Conservation (phyloP, 2,329 filamentous ascomycete species). For the Exophiala lecanii-corni region DNA sequence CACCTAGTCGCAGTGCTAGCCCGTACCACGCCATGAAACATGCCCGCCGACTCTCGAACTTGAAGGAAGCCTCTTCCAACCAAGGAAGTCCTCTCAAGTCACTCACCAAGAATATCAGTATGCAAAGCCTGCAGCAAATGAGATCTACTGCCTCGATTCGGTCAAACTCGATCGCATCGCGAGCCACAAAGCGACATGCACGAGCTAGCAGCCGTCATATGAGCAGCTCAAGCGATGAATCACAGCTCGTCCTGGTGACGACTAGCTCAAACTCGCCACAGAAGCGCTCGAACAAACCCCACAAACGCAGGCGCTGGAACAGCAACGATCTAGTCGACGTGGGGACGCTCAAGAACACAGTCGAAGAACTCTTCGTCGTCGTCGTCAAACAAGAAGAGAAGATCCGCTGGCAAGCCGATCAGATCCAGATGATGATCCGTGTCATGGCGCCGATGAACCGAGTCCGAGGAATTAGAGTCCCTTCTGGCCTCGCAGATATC, state of each 20-base stretch:
- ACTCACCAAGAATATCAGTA: neutral
- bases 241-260: neutral
- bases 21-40: slow-evolving; percentile 3
- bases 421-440: slow-evolving; percentile 20
- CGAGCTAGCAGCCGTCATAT: slow-evolving; percentile 4
- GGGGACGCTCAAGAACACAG: slow-evolving; percentile 13
- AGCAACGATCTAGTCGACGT: slow-evolving; percentile 18
- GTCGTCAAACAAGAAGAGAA: slow-evolving; percentile 20
- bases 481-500: slow-evolving; percentile 4
- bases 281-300: slow-evolving; percentile 1
- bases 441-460: slow-evolving; percentile 18
- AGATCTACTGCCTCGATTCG: neutral
- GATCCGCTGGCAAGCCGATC: slow-evolving; percentile 14
- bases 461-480: slow-evolving; percentile 3
- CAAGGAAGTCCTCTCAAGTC: slow-evolving; percentile 5
- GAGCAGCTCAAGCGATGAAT: slow-evolving; percentile 17
- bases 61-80: slow-evolving; percentile 11
- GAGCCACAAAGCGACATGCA: slow-evolving; percentile 8
- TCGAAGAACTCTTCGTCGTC: slow-evolving; percentile 15
- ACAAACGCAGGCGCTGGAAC: slow-evolving; percentile 21
- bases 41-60: slow-evolving; percentile 9
- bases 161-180: neutral
- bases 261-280: neutral
- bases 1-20: slow-evolving; percentile 3
- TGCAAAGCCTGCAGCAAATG: slow-evolving; percentile 1